phyloP scores from a whole-genome alignment of 2,329 filamentous ascomycete genomes.

The Apiospora arundinis region DNA sequence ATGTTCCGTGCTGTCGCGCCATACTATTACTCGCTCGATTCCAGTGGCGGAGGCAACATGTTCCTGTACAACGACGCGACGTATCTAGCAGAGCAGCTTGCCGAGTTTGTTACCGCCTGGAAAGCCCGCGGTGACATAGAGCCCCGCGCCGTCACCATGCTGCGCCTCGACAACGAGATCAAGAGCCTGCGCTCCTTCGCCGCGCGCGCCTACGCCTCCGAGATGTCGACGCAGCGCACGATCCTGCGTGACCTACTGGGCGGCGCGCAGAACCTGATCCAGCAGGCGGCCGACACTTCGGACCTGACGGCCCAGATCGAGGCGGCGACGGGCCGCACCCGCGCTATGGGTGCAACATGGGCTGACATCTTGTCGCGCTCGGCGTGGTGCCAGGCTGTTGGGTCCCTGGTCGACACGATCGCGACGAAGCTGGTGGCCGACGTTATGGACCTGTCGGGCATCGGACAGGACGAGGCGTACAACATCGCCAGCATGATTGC shows the following conservation, averaged over 20 bases:
- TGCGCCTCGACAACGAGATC: constrained; percentile 66
- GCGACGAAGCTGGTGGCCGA: constrained; percentile 66
- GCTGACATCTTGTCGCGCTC: constrained; percentile 63
- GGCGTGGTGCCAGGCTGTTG: constrained; percentile 68
- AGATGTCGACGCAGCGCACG: constrained; percentile 66
- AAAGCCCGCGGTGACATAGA: constrained; percentile 59
- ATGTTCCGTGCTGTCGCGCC: constrained; percentile 80
- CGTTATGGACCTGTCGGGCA: constrained; percentile 66
- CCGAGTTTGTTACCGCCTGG: constrained; percentile 57
- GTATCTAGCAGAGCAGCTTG: constrained; percentile 65
- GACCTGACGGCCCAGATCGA: constrained; percentile 50
- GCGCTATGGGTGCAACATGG: constrained; percentile 62
- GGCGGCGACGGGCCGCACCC: constrained; percentile 58
- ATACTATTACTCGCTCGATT: constrained; percentile 71
- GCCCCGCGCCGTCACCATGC: constrained; percentile 56
- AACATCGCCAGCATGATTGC: constrained; percentile 65
- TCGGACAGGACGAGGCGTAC: constrained; percentile 70
- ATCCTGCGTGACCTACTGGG: constrained; percentile 67
- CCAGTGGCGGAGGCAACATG: constrained; percentile 69
- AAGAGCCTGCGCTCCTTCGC: constrained; percentile 66
- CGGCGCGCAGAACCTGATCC: constrained; percentile 64
- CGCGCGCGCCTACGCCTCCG: constrained; percentile 65
- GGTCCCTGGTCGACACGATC: constrained; percentile 64
- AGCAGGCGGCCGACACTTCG: constrained; percentile 59
- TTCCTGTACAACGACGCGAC: constrained; percentile 72